Evolutionary conservation across 805 yeast genomes (phyloP), one percentile per base, ranked within the genome.

Genomic region (Zygotorulaspora florentina): DNA sequence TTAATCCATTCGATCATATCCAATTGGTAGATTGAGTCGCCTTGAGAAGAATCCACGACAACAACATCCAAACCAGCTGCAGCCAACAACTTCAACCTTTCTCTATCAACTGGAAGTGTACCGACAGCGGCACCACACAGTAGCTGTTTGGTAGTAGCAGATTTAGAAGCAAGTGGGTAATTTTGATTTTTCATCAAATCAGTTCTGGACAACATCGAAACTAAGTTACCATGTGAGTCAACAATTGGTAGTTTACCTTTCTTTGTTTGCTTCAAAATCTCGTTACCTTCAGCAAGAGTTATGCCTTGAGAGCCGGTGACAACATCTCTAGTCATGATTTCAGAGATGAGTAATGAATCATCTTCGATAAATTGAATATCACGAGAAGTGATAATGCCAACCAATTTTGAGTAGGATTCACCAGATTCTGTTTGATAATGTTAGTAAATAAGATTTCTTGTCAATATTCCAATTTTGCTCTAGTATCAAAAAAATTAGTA

Each of bases 41-140:
- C 99, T 76, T 93, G 96, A 53, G 96, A 87, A 25, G 98, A 91
- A 73, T 93, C 99, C 54, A 93, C 61, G 50, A 93, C 82, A 52
- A 93, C 97, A 54, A 93, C 96, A 69, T 93, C 99, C 67, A 93
- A 80, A 62, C 99, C 99, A 45, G 98, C 98, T 45, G 81, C 95
- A 50, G 85, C 97, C 61, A 93, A 80, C 73, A 83, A 78, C 49
- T 68, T 67, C 61, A 93, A 79, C 75, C 99, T 88, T 62, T 77
- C 84, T 66, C 79, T 86, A 73, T 93, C 99, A 60, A 87, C 84
- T 36, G 79, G 85, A 52, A 95, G 75, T 54, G 99, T 93, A 71
- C 99, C 99, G 65, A 93, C 81, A 54, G 99, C 95, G 60, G 99
- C 99, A 79, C 98, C 99, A 79, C 96, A 88, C 64, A 93, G 78